Percentiles rank a stretch among this genome's conserved stretches.
Evolutionary conservation across 768 basidiomycete genomes (phyloP).

Genomic region (Polyporus arcularius): DNA sequence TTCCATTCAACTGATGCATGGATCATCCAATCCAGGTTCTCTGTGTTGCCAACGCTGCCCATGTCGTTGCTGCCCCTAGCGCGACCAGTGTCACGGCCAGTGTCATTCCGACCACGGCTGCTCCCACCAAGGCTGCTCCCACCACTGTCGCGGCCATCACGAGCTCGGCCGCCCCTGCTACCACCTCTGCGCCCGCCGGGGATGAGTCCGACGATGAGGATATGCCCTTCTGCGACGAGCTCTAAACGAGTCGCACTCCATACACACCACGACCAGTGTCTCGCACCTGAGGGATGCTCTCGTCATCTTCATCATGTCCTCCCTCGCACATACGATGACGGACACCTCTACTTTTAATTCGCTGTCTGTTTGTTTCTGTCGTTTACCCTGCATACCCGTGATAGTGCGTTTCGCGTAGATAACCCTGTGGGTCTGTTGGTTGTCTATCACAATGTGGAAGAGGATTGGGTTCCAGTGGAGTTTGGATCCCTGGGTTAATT

Average conservation of each 20-base stretch:
- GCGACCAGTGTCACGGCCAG: slow-evolving; percentile 7
- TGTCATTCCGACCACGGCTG: slow-evolving; percentile 26
- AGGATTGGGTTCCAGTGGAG: slow-evolving; percentile 9
- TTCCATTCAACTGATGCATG: not conserved
- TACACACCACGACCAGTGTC: not conserved
- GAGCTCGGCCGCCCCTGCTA: slow-evolving; percentile 31
- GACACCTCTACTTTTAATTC: not conserved
- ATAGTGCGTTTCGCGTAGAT: slow-evolving; percentile 12
- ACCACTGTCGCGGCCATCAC: slow-evolving; percentile 26
- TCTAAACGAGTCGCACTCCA: slow-evolving; percentile 27
- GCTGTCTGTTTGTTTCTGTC: slow-evolving; percentile 1
- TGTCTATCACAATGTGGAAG: slow-evolving; percentile 14
- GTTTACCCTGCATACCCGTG: slow-evolving; percentile 8
- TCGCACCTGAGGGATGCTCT: not conserved
- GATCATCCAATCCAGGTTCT: slow-evolving; percentile 44
- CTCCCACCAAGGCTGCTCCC: slow-evolving; percentile 14
- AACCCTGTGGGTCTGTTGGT: slow-evolving; percentile 17
- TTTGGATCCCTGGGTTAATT: not conserved
- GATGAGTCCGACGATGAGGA: slow-evolving; percentile 40
- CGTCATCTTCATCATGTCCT: not conserved
- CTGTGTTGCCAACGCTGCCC: slow-evolving; percentile 45
- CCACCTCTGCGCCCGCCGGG: slow-evolving; percentile 15
- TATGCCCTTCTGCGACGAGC: slow-evolving; percentile 56
- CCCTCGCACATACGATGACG: not conserved
- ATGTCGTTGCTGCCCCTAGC: slow-evolving; percentile 40